Conservation (phyloP, 2,329 filamentous ascomycete species). For the Sclerotinia spermophila region DNA sequence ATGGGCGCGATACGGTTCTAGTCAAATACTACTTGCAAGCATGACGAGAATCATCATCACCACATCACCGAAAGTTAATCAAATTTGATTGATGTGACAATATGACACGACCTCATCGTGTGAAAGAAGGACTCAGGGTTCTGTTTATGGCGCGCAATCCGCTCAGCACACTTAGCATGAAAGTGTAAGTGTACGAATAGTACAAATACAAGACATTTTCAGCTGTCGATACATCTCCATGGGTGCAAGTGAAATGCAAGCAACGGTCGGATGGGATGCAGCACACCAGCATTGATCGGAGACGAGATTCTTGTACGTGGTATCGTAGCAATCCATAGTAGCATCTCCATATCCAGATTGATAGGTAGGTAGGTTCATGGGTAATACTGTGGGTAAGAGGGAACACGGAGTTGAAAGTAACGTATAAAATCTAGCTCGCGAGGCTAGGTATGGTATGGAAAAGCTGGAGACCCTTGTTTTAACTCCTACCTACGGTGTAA, state of each 20-base stretch:
- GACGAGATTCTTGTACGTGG: not conserved
- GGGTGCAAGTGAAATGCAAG: not conserved
- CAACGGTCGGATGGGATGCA: constrained; percentile 1
- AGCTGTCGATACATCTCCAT: not conserved
- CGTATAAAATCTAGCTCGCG: not conserved
- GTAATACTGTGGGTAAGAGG: not conserved
- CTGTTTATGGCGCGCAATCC: constrained; percentile 5
- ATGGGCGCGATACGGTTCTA: not conserved
- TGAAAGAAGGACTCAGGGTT: not conserved
- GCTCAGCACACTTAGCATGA: constrained; percentile 1
- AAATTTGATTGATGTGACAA: not conserved
- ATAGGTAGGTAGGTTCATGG: not conserved
- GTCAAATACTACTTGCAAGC: not conserved
- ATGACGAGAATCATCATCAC: not conserved
- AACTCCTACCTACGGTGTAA: not conserved
- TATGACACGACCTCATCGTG: not conserved
- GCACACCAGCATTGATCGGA: constrained; percentile 3
- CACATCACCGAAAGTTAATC: not conserved
- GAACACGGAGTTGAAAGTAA: not conserved
- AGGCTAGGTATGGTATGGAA: not conserved
- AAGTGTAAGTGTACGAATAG: not conserved
- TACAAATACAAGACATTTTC: constrained; percentile 2
- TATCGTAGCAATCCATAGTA: not conserved
- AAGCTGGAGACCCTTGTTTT: not conserved
- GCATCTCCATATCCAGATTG: not conserved